Evolutionary conservation across 306 rosid species (phyloP), one percentile per base, ranked within the genome.

Genomic region (Chamaecrista fasciculata): DNA sequence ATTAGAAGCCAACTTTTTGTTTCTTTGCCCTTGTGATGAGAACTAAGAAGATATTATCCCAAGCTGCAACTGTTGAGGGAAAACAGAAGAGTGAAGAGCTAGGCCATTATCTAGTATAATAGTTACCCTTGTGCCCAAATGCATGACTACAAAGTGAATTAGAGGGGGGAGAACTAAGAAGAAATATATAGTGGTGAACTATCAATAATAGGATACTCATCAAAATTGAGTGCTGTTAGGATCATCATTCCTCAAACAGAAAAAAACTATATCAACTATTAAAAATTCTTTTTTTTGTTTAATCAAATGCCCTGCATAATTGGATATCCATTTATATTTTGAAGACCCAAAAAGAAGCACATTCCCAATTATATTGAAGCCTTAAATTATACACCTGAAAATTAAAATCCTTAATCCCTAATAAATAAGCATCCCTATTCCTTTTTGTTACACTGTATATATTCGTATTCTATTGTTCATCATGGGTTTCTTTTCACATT

Each of bases 271-370:
- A 7, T 42, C 31, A 33, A 34, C 65, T 34, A 18, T 9, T 18
- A 59, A 34, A 11, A 16, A 10, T 1, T 19, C 8, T 59, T 59
- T 21, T 18, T 34, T 34, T 59, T 21, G 51, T 80, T 64, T 43
- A 36, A 60, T 70, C 21, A 58, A 50, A 59, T 50, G 50, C 44
- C 40, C 11, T 33, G 78, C 51, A 75, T 75, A 51, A 50, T 53
- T 33, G 66, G 66, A 40, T 18, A 48, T 6, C 37, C 14, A 12
- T 24, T 29, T 64, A 58, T 64, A 58, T 28, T 70, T 42, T 33
- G 43, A 62, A 39, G 60, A 49, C 34, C 31, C 39, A 31, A 14
- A 39, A 43, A 37, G 47, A 15, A 24, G 23, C 33, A 29, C 63
- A 23, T 61, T 29, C 16, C 33, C 28, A 20, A 62, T 39, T 31